Conservation (phyloP, 108 stramenopile genomes). For the Nitzschia sp. region DNA sequence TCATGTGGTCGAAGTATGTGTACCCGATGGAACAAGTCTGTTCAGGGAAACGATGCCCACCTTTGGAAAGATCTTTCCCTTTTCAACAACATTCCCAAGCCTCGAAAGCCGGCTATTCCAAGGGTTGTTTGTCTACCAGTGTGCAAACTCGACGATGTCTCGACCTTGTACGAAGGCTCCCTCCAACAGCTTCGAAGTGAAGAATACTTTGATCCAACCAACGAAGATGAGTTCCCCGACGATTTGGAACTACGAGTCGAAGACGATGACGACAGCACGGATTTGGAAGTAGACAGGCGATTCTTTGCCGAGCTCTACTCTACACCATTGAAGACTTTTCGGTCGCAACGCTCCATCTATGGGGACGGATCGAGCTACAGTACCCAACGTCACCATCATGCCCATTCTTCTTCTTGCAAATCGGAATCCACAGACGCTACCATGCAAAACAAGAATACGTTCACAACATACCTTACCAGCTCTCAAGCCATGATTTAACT, state of each 20-base stretch:
- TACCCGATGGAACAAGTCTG: slow-evolving; percentile 4
- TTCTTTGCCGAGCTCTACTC: slow-evolving; percentile 13
- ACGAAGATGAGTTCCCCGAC: slow-evolving; percentile 1
- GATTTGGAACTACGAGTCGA: slow-evolving; percentile 14
- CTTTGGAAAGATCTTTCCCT: slow-evolving; percentile 27
- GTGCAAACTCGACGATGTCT: slow-evolving; percentile 18
- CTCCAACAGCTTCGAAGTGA: neutral
- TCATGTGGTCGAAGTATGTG: neutral
- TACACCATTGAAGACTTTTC: neutral
- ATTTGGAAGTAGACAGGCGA: slow-evolving; percentile 23
- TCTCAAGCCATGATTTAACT: neutral
- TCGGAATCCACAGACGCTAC: slow-evolving; percentile 8
- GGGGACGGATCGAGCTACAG: slow-evolving; percentile 22
- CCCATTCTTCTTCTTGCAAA: neutral
- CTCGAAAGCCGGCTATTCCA: slow-evolving; percentile 18
- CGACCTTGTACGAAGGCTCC: slow-evolving; percentile 15
- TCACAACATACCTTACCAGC: neutral
- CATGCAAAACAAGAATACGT: neutral
- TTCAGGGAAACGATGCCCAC: slow-evolving; percentile 23
- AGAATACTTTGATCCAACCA: neutral
- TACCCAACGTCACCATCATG: neutral
- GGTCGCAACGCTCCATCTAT: neutral
- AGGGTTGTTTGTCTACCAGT: slow-evolving; percentile 12
- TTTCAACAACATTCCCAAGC: slow-evolving; percentile 1
- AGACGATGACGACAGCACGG: slow-evolving; percentile 14